phyloP scores from a whole-genome alignment of 2,329 filamentous ascomycete genomes.

The Fusarium longipes region DNA sequence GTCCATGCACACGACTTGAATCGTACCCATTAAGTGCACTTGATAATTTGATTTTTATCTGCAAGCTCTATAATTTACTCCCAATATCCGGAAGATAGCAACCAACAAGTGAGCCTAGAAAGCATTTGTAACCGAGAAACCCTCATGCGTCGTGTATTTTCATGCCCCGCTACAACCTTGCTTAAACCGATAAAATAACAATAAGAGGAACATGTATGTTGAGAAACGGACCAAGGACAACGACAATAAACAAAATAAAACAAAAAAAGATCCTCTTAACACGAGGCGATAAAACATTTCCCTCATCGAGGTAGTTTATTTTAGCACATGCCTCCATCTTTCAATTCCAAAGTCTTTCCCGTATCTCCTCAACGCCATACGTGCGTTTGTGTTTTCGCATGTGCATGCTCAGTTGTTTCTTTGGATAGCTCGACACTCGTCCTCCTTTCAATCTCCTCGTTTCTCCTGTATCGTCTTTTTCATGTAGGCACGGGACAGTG shows the following conservation, averaged over 20 bases:
- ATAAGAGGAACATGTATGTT: conserved; percentile 34
- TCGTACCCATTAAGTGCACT: not conserved
- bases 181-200: conserved; percentile 19
- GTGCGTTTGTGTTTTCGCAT: conserved; percentile 41
- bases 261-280: conserved; percentile 20
- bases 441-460: conserved; percentile 22
- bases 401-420: conserved; percentile 26
- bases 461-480: conserved; percentile 31
- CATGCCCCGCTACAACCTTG: conserved; percentile 40
- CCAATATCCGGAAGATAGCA: not conserved
- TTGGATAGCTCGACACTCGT: conserved; percentile 11
- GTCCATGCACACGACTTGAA: not conserved
- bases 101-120: conserved; percentile 7
- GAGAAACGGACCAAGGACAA: conserved; percentile 10
- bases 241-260: conserved; percentile 8
- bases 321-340: conserved; percentile 8
- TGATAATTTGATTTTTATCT: conserved; percentile 14
- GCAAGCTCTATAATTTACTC: conserved; percentile 26
- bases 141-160: conserved; percentile 44
- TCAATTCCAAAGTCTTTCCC: conserved; percentile 32
- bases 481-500: conserved; percentile 31
- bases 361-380: conserved; percentile 49
- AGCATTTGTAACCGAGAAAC: conserved; percentile 15
- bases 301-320: conserved; percentile 6
- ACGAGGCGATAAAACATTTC: conserved; percentile 12